Percentiles rank a stretch among this genome's conserved stretches.
phyloP scores from a whole-genome alignment of 2,329 filamentous ascomycete species.

The Calycina herbarum region DNA sequence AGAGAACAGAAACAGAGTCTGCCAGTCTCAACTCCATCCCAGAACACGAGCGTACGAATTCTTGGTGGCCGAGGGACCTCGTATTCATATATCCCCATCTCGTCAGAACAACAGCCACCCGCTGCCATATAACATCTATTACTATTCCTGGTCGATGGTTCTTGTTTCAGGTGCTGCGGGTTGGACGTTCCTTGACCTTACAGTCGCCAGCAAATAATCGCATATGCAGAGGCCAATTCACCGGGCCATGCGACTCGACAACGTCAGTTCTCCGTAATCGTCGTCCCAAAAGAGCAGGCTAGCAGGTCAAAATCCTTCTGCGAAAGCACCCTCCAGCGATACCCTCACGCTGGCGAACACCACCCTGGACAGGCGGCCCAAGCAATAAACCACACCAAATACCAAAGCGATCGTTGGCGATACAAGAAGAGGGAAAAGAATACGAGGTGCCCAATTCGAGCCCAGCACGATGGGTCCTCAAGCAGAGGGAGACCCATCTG shows the following conservation, averaged over 20 bases:
- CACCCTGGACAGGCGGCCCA: slow-evolving; percentile 16
- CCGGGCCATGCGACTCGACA: slow-evolving; percentile 33
- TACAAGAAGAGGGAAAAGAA: slow-evolving; percentile 12
- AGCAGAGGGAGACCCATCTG: slow-evolving; percentile 39
- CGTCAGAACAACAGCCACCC: slow-evolving; percentile 16
- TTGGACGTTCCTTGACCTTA: slow-evolving; percentile 32
- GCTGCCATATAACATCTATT: slow-evolving; percentile 19
- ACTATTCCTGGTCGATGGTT: slow-evolving; percentile 27
- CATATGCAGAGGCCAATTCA: slow-evolving; percentile 33
- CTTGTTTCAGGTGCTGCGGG: slow-evolving; percentile 36
- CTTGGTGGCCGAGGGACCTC: slow-evolving; percentile 15
- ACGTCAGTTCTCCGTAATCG: slow-evolving; percentile 25
- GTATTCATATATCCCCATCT: slow-evolving; percentile 24
- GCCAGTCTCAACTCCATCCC: slow-evolving; percentile 8
- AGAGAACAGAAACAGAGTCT: neutral
- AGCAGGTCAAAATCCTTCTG: slow-evolving; percentile 15
- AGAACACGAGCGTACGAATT: slow-evolving; percentile 11
- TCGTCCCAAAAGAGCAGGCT: slow-evolving; percentile 8
- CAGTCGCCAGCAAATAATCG: slow-evolving; percentile 36
- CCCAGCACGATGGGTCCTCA: slow-evolving; percentile 38
- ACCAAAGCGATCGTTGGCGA: slow-evolving; percentile 7
- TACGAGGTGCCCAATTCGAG: slow-evolving; percentile 19
- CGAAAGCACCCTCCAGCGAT: slow-evolving; percentile 13
- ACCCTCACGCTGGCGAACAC: slow-evolving; percentile 27
- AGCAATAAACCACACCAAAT: slow-evolving; percentile 9